Percentiles rank a stretch among this genome's conserved stretches.
phyloP scores from a whole-genome alignment of 2,329 filamentous ascomycete species.

The Epichloe aotearoae region DNA sequence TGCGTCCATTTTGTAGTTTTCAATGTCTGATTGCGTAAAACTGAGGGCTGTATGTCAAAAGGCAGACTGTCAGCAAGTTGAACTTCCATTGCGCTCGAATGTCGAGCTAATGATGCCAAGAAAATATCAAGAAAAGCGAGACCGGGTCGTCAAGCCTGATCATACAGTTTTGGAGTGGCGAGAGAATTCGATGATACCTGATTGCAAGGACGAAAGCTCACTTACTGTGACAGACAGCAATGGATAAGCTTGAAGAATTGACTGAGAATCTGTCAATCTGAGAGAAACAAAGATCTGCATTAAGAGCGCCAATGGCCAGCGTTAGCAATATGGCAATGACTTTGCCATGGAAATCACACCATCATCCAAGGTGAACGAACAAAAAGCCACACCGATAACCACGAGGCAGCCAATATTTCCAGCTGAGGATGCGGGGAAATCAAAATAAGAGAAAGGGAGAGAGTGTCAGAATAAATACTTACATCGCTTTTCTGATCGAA shows the following conservation, averaged over 20 bases:
- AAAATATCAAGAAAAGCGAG: background rate
- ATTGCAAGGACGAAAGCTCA: slow-evolving; percentile 1
- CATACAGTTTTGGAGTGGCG: background rate
- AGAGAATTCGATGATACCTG: background rate
- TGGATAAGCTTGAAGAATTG: slow-evolving; percentile 18
- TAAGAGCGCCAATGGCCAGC: background rate
- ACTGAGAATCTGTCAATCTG: slow-evolving; percentile 5
- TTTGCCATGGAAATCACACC: background rate
- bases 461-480: slow-evolving; percentile 6
- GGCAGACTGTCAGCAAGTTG: background rate
- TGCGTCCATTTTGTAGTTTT: slow-evolving; percentile 23
- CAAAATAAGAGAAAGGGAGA: background rate
- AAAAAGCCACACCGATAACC: background rate
- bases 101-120: background rate
- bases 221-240: slow-evolving; percentile 16
- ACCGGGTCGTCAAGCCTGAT: background rate
- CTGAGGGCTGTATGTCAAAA: slow-evolving; percentile 13
- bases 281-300: background rate
- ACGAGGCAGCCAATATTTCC: background rate
- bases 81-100: background rate
- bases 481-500: slow-evolving; percentile 15
- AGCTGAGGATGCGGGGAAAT: background rate
- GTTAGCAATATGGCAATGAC: background rate
- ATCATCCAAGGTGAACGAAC: background rate
- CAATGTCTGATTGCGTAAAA: slow-evolving; percentile 20